These are phyloP conservation scores for Blepharisma stoltei DNA, from an alignment of 73 alveolate species.

Conservation along the genomic window DNA sequence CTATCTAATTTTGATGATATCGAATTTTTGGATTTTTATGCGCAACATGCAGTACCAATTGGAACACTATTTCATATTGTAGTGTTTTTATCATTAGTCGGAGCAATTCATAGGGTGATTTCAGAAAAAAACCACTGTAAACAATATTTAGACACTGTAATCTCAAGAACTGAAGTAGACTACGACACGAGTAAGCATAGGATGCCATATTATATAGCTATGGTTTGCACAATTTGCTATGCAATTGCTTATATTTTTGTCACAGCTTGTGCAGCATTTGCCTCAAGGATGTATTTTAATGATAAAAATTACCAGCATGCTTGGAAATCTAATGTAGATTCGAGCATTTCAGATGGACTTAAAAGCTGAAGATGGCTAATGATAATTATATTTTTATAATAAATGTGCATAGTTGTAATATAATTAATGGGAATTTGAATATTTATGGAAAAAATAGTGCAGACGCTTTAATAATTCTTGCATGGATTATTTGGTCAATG, in stretches of 20 bases:
- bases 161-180: background rate
- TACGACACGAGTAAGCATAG: constrained; percentile 1
- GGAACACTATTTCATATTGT: background rate
- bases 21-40: constrained; percentile 3
- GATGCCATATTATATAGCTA: background rate
- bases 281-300: background rate
- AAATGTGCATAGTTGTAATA: too few relatives aligned
- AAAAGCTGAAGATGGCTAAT: background rate
- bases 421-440: too few relatives aligned
- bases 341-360: background rate
- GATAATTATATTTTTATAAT: too few relatives aligned
- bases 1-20: background rate
- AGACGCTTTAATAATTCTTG: constrained; percentile 14
- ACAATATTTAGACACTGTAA: background rate
- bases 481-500: constrained; percentile 8
- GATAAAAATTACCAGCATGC: background rate
- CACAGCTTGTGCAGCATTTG: background rate
- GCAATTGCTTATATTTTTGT: background rate
- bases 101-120: background rate
- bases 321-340: background rate
- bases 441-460: too few relatives aligned
- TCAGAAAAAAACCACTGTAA: constrained; percentile 17
- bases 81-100: constrained; percentile 6
- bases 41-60: constrained; percentile 5
- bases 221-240: constrained; percentile 11